These are phyloP conservation scores for Pistacia vera DNA, from an alignment of 345 rosid species.

Conservation along the genomic window DNA sequence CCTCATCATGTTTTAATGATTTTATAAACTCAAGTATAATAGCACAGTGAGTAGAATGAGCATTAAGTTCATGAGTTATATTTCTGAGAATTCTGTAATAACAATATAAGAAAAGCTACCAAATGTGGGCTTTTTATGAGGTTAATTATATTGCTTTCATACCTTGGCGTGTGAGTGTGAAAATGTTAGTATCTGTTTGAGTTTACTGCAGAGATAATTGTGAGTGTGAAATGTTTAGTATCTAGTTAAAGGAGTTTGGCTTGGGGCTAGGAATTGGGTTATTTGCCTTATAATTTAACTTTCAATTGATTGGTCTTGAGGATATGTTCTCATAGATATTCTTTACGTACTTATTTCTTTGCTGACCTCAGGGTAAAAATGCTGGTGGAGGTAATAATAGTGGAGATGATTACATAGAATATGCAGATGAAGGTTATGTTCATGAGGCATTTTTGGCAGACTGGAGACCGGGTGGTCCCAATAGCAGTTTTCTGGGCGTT, in stretches of 20 bases:
- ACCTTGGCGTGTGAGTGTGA: background rate
- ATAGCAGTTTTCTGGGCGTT: slow-evolving; percentile 28
- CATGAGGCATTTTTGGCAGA: slow-evolving; percentile 90
- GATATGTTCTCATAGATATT: slow-evolving; percentile 18
- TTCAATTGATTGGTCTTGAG: slow-evolving; percentile 10
- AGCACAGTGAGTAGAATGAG: background rate
- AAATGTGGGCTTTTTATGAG: background rate
- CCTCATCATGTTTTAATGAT: slow-evolving; percentile 8
- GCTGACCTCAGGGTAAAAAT: slow-evolving; percentile 39
- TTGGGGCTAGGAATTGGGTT: slow-evolving; percentile 4
- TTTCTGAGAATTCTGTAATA: background rate
- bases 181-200: background rate
- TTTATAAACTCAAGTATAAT: background rate
- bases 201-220: background rate
- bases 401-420: slow-evolving; percentile 58
- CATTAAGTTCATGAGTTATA: background rate
- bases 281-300: slow-evolving; percentile 1
- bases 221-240: no score
- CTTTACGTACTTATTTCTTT: slow-evolving; percentile 1
- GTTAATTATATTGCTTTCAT: background rate
- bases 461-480: slow-evolving; percentile 66
- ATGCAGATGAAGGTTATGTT: slow-evolving; percentile 66
- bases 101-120: background rate
- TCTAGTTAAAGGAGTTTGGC: background rate
- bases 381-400: slow-evolving; percentile 49